Conservation (phyloP, 176 grass and related monocot genomes). For the Tuctoria greenei region DNA sequence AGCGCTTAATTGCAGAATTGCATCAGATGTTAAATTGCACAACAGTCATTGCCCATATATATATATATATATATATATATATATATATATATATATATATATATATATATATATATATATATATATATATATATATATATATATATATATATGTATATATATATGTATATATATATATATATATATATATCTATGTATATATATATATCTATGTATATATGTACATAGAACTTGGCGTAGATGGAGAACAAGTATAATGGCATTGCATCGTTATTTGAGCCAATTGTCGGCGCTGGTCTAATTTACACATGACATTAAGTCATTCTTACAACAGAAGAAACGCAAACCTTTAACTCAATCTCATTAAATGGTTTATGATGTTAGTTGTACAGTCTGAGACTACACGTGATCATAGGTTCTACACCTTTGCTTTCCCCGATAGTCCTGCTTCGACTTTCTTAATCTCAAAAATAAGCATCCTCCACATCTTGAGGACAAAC, state of each 20-base stretch:
- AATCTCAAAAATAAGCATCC: slow-evolving; percentile 99
- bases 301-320: neutral
- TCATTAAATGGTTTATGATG: slow-evolving; percentile 21
- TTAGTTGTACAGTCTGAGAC: slow-evolving; percentile 29
- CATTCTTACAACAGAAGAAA: slow-evolving; percentile 25
- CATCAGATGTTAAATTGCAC: too few species aligned
- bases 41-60: too few species aligned
- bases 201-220: too few species aligned
- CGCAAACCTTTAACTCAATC: slow-evolving; percentile 21
- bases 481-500: slow-evolving; percentile 99
- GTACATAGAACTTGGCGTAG: neutral
- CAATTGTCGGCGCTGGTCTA: too few species aligned
- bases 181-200: too few species aligned
- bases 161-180: too few species aligned
- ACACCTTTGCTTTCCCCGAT: slow-evolving; percentile 48
- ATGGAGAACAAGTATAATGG: neutral
- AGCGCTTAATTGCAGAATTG: too few species aligned
- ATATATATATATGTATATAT: too few species aligned
- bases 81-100: too few species aligned
- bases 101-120: too few species aligned
- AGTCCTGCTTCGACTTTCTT: slow-evolving; percentile 90
- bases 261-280: neutral
- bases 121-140: too few species aligned
- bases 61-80: too few species aligned
- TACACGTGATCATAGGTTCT: slow-evolving; percentile 35